Base-by-base conservation (phyloP, 192 early-diverging fungal species). In the Rhizoclosmatium globosum region DNA sequence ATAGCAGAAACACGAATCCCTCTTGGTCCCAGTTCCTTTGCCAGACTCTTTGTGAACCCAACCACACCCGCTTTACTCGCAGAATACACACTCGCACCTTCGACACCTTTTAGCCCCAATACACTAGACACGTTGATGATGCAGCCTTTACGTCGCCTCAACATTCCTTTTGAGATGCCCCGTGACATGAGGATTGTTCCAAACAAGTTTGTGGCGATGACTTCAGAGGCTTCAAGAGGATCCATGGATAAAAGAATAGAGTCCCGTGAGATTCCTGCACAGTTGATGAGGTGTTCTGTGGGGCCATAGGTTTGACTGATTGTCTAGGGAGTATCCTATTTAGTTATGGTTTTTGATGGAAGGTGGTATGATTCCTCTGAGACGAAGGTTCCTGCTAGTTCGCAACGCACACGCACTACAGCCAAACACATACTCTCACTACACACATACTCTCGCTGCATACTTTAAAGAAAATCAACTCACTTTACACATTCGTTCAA, bases 61-160 rank as follows among this genome's bases (percentile, higher is more conserved):
- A 97, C 85, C 21, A 96, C 69, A 4, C 94, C 96, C 2, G 94
- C 92, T 82, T 97, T 97, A 56, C 94, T 89, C 1, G 96, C 95
- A 71, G 91, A 88, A 82, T 97, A 97, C 15, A 89, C 88, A 2
- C 89, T 83, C 66, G 93, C 92, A 3, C 94, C 94, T 64, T 79
- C 69, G 68, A 92, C 93, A n/a, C 92, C 92, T 23, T 87, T 76
- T 4, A 90, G 71, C n/a, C 95, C 96, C 45, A 94, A 85, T 2
- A 94, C 90, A 70, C 94, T 95, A 3, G 94, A 87, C 39, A 98
- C 88, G 81, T 97, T 97, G 85, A 98, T 88, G 69, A 98, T 95
- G 58, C 85, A 87, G 0, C 86, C 92, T 81, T 83, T 71, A 68
- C 78, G 78, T 23, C 83, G 82, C 65, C 85, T 64, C 31, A 94